Percentiles rank a stretch among this genome's conserved stretches.
Evolutionary conservation across 2,329 filamentous ascomycete species (phyloP).

Genomic region (Paecilomyces sp.): DNA sequence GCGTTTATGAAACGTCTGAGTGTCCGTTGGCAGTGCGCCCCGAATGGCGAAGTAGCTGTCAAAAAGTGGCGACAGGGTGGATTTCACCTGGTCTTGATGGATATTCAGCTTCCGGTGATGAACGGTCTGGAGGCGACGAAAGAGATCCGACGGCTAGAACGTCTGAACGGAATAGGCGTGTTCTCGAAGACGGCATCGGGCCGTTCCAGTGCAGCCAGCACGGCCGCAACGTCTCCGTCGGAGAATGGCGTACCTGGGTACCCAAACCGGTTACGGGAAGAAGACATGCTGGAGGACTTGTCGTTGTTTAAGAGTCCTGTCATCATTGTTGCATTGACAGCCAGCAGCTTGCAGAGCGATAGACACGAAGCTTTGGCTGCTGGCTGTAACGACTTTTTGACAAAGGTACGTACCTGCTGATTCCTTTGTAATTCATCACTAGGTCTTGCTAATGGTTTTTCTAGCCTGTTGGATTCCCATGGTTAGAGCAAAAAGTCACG

Average conservation of each 20-base stretch:
- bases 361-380: conserved; percentile 89
- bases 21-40: conserved; percentile 93
- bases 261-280: conserved; percentile 21
- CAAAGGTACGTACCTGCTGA: conserved; percentile 60
- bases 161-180: conserved; percentile 86
- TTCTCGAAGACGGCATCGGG: conserved; percentile 65
- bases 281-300: conserved; percentile 29
- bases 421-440: conserved; percentile 1
- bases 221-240: conserved; percentile 11
- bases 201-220: conserved; percentile 34
- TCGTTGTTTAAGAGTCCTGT: conserved; percentile 86
- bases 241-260: conserved; percentile 12
- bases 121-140: conserved; percentile 90
- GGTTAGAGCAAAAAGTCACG: conserved; percentile 95
- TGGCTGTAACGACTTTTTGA: conserved; percentile 96
- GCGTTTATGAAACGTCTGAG: conserved; percentile 94
- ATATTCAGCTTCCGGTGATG: conserved; percentile 96
- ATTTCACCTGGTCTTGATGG: conserved; percentile 96
- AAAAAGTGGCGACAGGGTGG: conserved; percentile 88
- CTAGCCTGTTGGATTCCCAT: conserved; percentile 93
- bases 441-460: conserved; percentile 2
- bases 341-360: conserved; percentile 89
- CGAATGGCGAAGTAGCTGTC: conserved; percentile 89
- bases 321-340: conserved; percentile 94
- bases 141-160: conserved; percentile 83